These are phyloP conservation scores for Pythium sukuiense DNA, from an alignment of 352 stramenopile species.

Conservation along the genomic window DNA sequence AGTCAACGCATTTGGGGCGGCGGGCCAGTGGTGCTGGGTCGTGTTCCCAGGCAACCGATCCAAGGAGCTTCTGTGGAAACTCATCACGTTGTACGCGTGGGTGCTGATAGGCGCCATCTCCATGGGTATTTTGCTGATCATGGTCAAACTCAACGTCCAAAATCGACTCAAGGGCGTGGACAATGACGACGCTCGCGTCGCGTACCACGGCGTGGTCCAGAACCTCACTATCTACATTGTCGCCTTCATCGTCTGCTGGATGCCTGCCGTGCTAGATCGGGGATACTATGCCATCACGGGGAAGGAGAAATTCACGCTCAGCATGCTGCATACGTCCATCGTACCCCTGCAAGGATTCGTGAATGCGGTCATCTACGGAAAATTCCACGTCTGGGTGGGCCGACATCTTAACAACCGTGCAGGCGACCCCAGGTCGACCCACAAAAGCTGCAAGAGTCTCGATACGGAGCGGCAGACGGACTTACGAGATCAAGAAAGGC, in stretches of 20 bases:
- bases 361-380: conserved; percentile 85
- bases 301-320: conserved; percentile 56
- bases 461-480: conserved; percentile 41
- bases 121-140: conserved; percentile 61
- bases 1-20: conserved; percentile 70
- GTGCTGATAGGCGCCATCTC: conserved; percentile 54
- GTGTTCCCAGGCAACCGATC: conserved; percentile 44
- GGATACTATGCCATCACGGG: conserved; percentile 60
- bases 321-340: conserved; percentile 74
- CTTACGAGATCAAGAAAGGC: conserved; percentile 45
- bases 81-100: conserved; percentile 74
- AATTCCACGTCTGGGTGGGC: conserved; percentile 80
- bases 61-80: conserved; percentile 73
- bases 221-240: conserved; percentile 84
- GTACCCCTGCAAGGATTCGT: conserved; percentile 84
- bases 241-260: conserved; percentile 80
- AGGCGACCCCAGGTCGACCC: conserved; percentile 3
- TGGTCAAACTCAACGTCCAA: conserved; percentile 83
- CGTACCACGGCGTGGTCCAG: conserved; percentile 80
- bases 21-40: conserved; percentile 79
- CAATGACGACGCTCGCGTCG: conserved; percentile 72
- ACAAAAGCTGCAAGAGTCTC: conserved; percentile 22
- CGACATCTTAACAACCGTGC: conserved; percentile 42
- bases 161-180: conserved; percentile 66
- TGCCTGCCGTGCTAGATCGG: conserved; percentile 65